These are phyloP conservation scores for Nitzschia sp. DNA, from an alignment of 108 stramenopile genomes.

Conservation along the genomic window DNA sequence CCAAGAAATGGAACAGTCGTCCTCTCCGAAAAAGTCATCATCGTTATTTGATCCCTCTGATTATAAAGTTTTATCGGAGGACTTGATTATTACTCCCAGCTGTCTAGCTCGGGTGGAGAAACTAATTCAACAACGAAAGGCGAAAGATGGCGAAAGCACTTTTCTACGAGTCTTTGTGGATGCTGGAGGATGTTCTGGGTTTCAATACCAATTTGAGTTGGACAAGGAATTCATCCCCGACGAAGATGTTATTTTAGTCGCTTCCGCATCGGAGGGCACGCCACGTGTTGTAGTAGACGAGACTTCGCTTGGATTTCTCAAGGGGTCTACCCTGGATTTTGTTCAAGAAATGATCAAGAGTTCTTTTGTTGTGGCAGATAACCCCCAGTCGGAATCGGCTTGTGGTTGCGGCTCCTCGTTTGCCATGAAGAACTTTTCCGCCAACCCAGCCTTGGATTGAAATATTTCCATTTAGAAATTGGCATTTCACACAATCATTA, in stretches of 20 bases:
- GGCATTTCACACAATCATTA: not conserved
- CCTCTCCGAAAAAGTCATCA: not conserved
- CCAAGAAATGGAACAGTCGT: not conserved
- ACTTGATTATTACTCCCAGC: slow-evolving; percentile 33
- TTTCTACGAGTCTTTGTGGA: slow-evolving; percentile 87
- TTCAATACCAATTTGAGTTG: slow-evolving; percentile 86
- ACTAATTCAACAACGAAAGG: slow-evolving; percentile 24
- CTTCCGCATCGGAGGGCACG: slow-evolving; percentile 16
- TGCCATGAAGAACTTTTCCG: slow-evolving; percentile 94
- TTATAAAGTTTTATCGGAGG: slow-evolving; percentile 21
- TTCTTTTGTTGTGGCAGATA: slow-evolving; percentile 91
- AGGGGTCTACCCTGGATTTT: slow-evolving; percentile 94
- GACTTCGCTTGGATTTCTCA: slow-evolving; percentile 78
- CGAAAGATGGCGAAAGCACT: slow-evolving; percentile 14
- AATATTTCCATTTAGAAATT: not conserved
- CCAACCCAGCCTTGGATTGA: slow-evolving; percentile 84
- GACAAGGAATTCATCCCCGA: slow-evolving; percentile 57
- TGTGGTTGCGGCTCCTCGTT: slow-evolving; percentile 98
- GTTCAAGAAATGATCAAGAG: slow-evolving; percentile 96
- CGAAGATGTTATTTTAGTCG: slow-evolving; percentile 53
- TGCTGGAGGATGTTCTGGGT: slow-evolving; percentile 89
- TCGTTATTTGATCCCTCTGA: not conserved
- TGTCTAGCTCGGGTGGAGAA: slow-evolving; percentile 37
- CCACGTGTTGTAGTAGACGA: slow-evolving; percentile 69
- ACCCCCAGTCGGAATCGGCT: slow-evolving; percentile 95